A percentile compares a stretch with the other conserved stretches of the same genome.
Evolutionary conservation across 352 stramenopile genomes (phyloP).

Genomic region (Globisporangium carolinianum): DNA sequence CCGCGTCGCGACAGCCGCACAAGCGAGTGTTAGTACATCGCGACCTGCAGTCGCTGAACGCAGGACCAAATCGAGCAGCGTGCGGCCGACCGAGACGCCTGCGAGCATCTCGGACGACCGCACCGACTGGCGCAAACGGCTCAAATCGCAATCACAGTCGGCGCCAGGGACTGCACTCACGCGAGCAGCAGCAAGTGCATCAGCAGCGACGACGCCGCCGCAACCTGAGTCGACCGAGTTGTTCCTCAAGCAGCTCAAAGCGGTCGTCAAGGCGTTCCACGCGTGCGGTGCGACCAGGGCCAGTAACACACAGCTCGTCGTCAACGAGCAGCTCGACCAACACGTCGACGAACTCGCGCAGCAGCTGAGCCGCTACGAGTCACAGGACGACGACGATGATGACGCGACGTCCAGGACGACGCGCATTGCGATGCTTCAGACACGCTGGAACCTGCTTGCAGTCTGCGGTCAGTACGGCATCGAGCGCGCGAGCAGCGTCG

Average conservation of each 20-base stretch:
- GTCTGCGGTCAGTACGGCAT: constrained; percentile 41
- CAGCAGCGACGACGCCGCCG: not conserved
- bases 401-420: constrained; percentile 2
- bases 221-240: constrained; percentile 19
- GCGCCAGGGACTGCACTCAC: not conserved
- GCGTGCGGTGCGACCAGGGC: constrained; percentile 12
- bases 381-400: no score
- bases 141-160: constrained; percentile 25
- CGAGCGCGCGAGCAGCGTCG: constrained; percentile 23
- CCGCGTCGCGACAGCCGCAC: not conserved
- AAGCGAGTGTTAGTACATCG: no score
- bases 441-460: constrained; percentile 47
- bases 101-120: constrained; percentile 51
- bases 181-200: not conserved
- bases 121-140: constrained; percentile 59
- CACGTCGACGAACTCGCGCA: constrained; percentile 40
- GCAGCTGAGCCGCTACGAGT: constrained; percentile 35
- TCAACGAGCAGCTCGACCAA: constrained; percentile 44
- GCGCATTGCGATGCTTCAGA: constrained; percentile 22
- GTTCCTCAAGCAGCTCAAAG: constrained; percentile 47
- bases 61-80: constrained; percentile 22
- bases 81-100: constrained; percentile 36
- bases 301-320: constrained; percentile 14
- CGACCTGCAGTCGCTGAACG: not conserved
- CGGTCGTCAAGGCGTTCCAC: constrained; percentile 44